These are phyloP conservation scores for Beauveria scarabaeidicola DNA, from an alignment of 2,329 filamentous ascomycete species.

Conservation along the genomic window DNA sequence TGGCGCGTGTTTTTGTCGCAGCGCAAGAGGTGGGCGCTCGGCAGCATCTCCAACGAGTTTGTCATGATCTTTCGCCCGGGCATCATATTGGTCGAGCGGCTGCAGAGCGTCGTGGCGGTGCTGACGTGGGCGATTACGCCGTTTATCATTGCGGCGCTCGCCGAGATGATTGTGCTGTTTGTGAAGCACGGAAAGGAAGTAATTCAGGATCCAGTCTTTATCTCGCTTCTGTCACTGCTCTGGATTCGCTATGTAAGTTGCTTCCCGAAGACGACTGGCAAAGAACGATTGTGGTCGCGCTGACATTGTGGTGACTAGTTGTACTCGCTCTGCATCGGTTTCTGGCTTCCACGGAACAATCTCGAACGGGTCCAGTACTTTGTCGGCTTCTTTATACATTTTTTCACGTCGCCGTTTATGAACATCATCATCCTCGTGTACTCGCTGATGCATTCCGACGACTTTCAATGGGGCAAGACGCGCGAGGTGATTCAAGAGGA, in stretches of 20 bases:
- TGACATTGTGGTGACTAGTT: constrained; percentile 18
- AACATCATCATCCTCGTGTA: constrained; percentile 35
- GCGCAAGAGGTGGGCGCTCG: constrained; percentile 40
- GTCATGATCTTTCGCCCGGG: constrained; percentile 37
- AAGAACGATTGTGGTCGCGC: background rate
- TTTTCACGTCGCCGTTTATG: constrained; percentile 31
- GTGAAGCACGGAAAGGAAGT: constrained; percentile 23
- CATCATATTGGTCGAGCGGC: constrained; percentile 33
- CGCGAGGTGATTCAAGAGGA: constrained; percentile 26
- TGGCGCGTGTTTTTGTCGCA: constrained; percentile 41
- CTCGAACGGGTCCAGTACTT: constrained; percentile 31
- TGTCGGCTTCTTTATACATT: constrained; percentile 29
- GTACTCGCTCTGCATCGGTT: constrained; percentile 33
- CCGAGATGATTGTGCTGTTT: constrained; percentile 28
- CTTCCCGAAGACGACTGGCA: background rate
- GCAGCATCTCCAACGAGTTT: constrained; percentile 40
- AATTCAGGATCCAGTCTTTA: constrained; percentile 27
- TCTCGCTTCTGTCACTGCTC: constrained; percentile 29
- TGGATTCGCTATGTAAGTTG: constrained; percentile 32
- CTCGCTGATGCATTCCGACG: constrained; percentile 33
- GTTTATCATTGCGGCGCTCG: constrained; percentile 34
- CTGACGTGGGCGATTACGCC: constrained; percentile 38
- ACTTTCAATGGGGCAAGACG: constrained; percentile 40
- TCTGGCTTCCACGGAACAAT: constrained; percentile 32
- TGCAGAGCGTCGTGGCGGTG: constrained; percentile 37